Evolutionary conservation across 768 basidiomycete species (phyloP), one percentile per base, ranked within the genome.

Genomic region (Leccinum aurantiacum): DNA sequence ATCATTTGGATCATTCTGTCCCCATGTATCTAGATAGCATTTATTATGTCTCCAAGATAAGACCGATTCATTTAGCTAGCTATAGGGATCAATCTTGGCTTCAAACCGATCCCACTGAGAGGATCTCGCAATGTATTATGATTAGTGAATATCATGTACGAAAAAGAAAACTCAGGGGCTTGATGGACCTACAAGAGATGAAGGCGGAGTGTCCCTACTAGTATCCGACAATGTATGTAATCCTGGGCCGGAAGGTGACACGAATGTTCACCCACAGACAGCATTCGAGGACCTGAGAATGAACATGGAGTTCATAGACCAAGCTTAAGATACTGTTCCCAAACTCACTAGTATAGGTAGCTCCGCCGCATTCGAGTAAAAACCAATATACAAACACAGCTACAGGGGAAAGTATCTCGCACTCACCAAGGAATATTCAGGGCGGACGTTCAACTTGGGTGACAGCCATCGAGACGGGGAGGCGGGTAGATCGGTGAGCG

Each of bases 51-150:
- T 46, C 24, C 37, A 27, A 57, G 55, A 53, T 31, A 15, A 46
- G 48, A 51, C 56, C 41, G 35, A 41, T 63, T 5, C 31, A 29
- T 48, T 49, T 54, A 37, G 24, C 38, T 54, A 29, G n/a, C n/a
- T 19, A 19, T n/a, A 31, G 27, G 25, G 27, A 51, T 56, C 33
- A n/a, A 25, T 56, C 15, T 46, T 41, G 47, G 22, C n/a, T n/a
- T 31, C 17, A 8, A 27, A 31, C 46, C 19, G 25, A 60, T 27
- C 33, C 37, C 19, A 31, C 25, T 17, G 15, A 14, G 49, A 35
- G 47, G 22, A 25, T 17, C 24, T 44, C 17, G 22, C 27, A 37
- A 41, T 15, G 38, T 9, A 7, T 58, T n/a, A 29, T 8, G 22
- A 19, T 35, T n/a, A 15, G 24, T 48, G 22, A 24, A 47, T 44